Base-by-base conservation (phyloP, 1,139 yeast genomes). In the Diutina sp. region DNA sequence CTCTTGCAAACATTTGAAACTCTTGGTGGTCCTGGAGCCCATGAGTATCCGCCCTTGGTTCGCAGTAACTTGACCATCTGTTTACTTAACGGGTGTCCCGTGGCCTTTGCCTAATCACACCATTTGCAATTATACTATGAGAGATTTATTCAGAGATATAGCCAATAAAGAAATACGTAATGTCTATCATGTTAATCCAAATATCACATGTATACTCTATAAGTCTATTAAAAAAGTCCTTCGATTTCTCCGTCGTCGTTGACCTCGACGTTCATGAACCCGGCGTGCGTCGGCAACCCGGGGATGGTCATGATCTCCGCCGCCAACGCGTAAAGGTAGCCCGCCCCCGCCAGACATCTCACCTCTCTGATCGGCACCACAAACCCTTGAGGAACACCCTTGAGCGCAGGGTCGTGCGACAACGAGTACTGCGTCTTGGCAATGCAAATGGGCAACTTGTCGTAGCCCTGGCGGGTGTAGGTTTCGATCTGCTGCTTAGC, bases 251-350 rank as follows among this genome's bases (percentile, higher is more conserved):
- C 98, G 59, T 90, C 86, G 57, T 86, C 91, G 68, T 87, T 86
- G 60, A 93, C 95, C 72, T 93, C 98, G 58, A 93, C 96, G 69
- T 91, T 88, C 96, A 91, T 90, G 77, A 89, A 93, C 51, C 98
- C 98, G 72, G 96, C 86, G 67, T 89, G 93, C 30, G 98, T 93
- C 59, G 98, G 96, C 69, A 93, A 80, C 60, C 99, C 99, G 35
- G 99, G 99, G 64, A 93, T 91, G 56, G 99, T 93, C 82, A 87
- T 95, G 67, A 93, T 91, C 72, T 91, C 97, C 55, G 96, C 98
- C 14, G 98, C 98, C 65, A 93, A 80, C 6, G 98, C 98, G 67
- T 91, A 91, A 68, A 93, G 79, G 73, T 93, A 93, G 12, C 98
- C 98, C 55, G 97, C 98, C 70, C 99, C 99, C 61, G 89, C 88